These are phyloP conservation scores for Spergularia azorica DNA, from an alignment of 179 eudicot species.

Conservation along the genomic window DNA sequence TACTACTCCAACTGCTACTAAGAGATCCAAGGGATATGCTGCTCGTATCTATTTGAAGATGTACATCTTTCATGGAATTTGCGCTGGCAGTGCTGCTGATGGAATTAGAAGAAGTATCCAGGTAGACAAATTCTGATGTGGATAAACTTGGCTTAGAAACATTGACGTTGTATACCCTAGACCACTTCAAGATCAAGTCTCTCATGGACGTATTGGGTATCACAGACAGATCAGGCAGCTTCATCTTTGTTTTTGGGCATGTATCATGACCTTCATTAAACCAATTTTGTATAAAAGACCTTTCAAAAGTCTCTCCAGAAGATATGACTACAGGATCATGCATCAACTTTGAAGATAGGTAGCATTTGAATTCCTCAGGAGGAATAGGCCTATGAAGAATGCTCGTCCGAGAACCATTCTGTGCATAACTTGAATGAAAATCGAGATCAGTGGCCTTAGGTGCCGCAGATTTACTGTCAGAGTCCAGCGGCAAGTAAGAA, in stretches of 20 bases:
- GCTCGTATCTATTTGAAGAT: constrained; percentile 59
- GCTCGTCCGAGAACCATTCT: constrained; percentile 27
- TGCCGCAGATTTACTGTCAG: constrained; percentile 24
- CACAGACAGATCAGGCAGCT: constrained; percentile 43
- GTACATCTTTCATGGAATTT: constrained; percentile 59
- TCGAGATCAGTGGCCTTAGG: constrained; percentile 19
- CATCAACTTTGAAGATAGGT: constrained; percentile 64
- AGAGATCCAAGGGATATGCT: constrained; percentile 57
- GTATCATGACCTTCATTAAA: constrained; percentile 70
- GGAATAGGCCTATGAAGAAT: constrained; percentile 30
- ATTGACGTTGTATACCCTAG: constrained; percentile 31
- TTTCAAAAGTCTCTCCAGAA: constrained; percentile 80
- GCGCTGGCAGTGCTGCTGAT: constrained; percentile 49
- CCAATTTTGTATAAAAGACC: constrained; percentile 73
- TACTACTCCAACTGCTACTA: constrained; percentile 39
- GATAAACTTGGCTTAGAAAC: constrained; percentile 36
- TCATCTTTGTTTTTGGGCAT: constrained; percentile 63
- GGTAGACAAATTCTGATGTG: constrained; percentile 27
- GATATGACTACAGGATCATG: constrained; percentile 78
- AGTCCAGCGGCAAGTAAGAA: constrained; percentile 20
- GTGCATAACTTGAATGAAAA: constrained; percentile 21
- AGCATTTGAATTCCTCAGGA: constrained; percentile 74
- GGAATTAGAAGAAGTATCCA: constrained; percentile 61
- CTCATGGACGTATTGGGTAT: constrained; percentile 59
- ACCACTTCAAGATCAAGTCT: constrained; percentile 65